Base-by-base conservation (phyloP, 2,329 filamentous ascomycete genomes). In the Colletotrichum truncatum region DNA sequence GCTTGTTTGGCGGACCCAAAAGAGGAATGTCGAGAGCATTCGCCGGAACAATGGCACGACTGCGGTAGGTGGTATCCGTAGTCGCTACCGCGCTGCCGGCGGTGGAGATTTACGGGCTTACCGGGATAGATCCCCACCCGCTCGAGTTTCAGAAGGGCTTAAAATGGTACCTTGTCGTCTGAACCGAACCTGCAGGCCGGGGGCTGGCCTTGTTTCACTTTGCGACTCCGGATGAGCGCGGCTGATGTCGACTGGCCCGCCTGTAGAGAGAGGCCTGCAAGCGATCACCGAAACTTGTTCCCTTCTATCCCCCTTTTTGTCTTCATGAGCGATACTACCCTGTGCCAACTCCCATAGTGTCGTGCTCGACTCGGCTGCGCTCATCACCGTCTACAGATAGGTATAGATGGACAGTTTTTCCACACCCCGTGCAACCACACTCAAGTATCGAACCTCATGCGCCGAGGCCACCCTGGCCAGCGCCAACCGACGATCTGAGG, bases 1-100 rank as follows among this genome's bases (percentile, higher is more conserved):
- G n/a, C n/a, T n/a, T n/a, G n/a, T n/a, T n/a, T n/a, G n/a, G n/a
- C n/a, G n/a, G n/a, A 25, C 39, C 46, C 55, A 23, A 52, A 53
- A 46, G 30, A 39, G 46, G 61, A 38, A 61, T 55, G 62, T 45
- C 52, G 38, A 43, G 25, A 38, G 16, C 52, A 16, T 21, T 18
- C 28, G 28, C 32, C 39, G 56, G 56, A 28, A 18, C 39, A 60
- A 25, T 32, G 11, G 30, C 39, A 43, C 61, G 32, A 64, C 61
- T 64, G 56, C 39, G 56, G 61, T 54, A 64, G 56, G 62, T 64
- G 62, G 56, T 53, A n/a, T n/a, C n/a, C n/a, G n/a, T n/a, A 64
- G 49, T 39, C 48, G 18, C 28, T 16, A 38, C 41, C 30, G 34
- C 28, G 52, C 18, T 9, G 11, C 14, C 14, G 53, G 30, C 12